A percentile compares a stretch with the other conserved stretches of the same genome.
phyloP scores from a whole-genome alignment of 2,329 filamentous ascomycete genomes.

The Hypoxylon sp. region DNA sequence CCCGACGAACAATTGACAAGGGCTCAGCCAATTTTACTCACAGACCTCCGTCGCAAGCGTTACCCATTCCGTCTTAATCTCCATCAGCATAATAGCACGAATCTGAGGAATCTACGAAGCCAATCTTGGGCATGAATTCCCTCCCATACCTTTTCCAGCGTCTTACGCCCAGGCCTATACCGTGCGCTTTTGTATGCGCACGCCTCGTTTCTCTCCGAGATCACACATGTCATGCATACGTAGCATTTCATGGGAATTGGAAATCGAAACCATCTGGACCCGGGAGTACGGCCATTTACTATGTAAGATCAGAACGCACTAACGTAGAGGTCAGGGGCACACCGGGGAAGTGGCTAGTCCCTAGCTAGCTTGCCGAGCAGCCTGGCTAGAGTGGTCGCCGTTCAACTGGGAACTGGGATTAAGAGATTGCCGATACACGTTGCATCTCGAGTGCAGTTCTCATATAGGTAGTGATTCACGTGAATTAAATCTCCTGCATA shows the following conservation, averaged over 20 bases:
- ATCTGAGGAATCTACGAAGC: not conserved
- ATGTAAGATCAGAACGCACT: slow-evolving; percentile 18
- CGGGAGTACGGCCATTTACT: not conserved
- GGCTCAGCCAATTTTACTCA: not conserved
- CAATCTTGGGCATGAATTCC: not conserved
- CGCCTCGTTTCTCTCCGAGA: slow-evolving; percentile 11
- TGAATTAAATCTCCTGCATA: slow-evolving; percentile 21
- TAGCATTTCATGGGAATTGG: slow-evolving; percentile 8
- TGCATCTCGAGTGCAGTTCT: not conserved
- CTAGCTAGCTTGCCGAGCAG: slow-evolving; percentile 15
- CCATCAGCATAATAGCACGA: not conserved
- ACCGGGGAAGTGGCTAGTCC: slow-evolving; percentile 28
- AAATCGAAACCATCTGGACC: slow-evolving; percentile 2
- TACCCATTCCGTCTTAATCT: not conserved
- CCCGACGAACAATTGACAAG: not conserved
- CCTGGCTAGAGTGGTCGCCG: slow-evolving; percentile 4
- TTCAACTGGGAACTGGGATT: slow-evolving; percentile 20
- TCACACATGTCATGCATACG: slow-evolving; percentile 16
- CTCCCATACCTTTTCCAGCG: slow-evolving; percentile 1
- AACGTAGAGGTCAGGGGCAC: slow-evolving; percentile 17
- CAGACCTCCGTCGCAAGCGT: not conserved
- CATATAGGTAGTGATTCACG: slow-evolving; percentile 14
- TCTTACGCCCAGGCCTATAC: not conserved
- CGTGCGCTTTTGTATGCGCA: not conserved
- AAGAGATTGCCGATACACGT: slow-evolving; percentile 21